phyloP scores from a whole-genome alignment of 2,329 filamentous ascomycete genomes.

The Microsporum ferrugineum region DNA sequence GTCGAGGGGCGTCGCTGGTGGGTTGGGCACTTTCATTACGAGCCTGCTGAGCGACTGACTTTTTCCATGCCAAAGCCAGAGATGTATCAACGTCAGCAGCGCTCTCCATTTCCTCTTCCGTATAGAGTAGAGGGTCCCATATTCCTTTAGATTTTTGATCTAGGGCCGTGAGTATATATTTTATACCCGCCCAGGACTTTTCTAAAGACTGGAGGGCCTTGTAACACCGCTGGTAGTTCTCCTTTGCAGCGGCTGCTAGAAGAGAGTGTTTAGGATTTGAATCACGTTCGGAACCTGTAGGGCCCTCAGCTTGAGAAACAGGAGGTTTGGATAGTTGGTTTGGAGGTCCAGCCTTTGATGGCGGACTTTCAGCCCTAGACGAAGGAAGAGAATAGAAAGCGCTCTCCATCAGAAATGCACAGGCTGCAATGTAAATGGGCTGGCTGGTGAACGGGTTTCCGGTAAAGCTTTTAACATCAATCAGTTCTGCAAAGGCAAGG shows the following conservation, averaged over 20 bases:
- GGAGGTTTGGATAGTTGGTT: conserved; percentile 25
- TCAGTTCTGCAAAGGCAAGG: conserved; percentile 70
- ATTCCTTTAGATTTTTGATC: conserved; percentile 83
- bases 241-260: conserved; percentile 67
- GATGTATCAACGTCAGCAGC: conserved; percentile 47
- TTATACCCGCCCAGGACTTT: conserved; percentile 73
- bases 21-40: background rate
- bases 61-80: conserved; percentile 40
- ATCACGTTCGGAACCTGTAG: conserved; percentile 21
- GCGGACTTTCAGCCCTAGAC: conserved; percentile 49
- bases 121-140: conserved; percentile 58
- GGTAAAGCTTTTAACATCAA: conserved; percentile 74
- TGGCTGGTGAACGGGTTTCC: conserved; percentile 84
- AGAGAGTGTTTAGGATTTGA: conserved; percentile 55
- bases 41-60: conserved; percentile 11
- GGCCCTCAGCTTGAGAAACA: conserved; percentile 24
- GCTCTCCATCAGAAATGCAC: conserved; percentile 77
- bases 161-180: conserved; percentile 74
- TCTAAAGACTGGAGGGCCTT: conserved; percentile 72
- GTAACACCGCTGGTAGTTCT: conserved; percentile 80
- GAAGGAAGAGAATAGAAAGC: conserved; percentile 56
- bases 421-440: conserved; percentile 83
- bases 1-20: background rate
- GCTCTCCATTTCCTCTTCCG: conserved; percentile 65
- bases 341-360: conserved; percentile 23